Evolutionary conservation across 2,329 filamentous ascomycete genomes (phyloP).

Genomic region (Pyricularia pennisetigena): DNA sequence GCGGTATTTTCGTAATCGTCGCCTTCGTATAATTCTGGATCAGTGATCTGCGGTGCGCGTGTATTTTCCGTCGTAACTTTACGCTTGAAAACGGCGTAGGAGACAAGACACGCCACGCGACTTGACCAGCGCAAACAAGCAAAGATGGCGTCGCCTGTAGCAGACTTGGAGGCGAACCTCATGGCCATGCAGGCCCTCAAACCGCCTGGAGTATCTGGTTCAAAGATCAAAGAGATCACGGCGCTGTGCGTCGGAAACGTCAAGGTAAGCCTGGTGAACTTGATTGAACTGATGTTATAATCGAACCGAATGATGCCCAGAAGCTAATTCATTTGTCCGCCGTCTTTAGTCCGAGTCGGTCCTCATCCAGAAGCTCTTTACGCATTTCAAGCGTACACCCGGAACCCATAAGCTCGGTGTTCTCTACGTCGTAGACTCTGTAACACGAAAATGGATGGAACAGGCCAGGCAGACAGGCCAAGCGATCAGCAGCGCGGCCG

Average conservation of each 20-base stretch:
- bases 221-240: constrained; percentile 82
- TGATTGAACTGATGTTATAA: background rate
- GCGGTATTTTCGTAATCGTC: background rate
- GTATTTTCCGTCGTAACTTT: background rate
- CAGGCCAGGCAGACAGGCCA: constrained; percentile 83
- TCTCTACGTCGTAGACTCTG: constrained; percentile 99
- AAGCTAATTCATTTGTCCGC: constrained; percentile 15
- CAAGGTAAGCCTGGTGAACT: constrained; percentile 56
- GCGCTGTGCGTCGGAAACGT: constrained; percentile 80
- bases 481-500: constrained; percentile 66
- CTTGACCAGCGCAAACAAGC: background rate
- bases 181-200: constrained; percentile 88
- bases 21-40: background rate
- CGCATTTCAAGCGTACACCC: constrained; percentile 91
- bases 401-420: constrained; percentile 96
- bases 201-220: constrained; percentile 86
- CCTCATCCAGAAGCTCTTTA: constrained; percentile 92
- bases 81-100: background rate
- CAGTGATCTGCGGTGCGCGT: background rate
- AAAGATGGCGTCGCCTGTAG: constrained; percentile 55
- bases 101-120: background rate
- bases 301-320: background rate
- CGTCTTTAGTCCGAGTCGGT: constrained; percentile 74
- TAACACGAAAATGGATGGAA: constrained; percentile 98
- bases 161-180: constrained; percentile 82